Percentiles rank a stretch among this genome's conserved stretches.
These are phyloP conservation scores for Nakazawaea populi DNA, from an alignment of 805 yeast genomes.

Conservation along the genomic window DNA sequence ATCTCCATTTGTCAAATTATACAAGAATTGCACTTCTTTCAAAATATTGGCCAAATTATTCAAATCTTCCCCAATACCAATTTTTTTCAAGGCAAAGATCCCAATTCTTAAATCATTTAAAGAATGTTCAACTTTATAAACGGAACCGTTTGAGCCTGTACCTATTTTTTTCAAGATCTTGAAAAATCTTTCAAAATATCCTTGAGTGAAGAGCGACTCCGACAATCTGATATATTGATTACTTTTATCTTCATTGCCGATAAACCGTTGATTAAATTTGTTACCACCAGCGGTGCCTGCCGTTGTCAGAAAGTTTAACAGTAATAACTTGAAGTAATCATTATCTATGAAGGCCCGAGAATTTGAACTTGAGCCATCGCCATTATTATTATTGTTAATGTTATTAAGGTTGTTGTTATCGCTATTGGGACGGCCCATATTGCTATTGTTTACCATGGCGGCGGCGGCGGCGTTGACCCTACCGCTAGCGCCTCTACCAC, in stretches of 20 bases:
- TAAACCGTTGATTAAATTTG: background rate
- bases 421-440: too few species aligned
- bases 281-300: background rate
- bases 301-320: background rate
- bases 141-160: constrained; percentile 81
- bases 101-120: constrained; percentile 70
- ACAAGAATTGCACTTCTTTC: constrained; percentile 72
- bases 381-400: background rate
- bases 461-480: too few species aligned
- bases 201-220: constrained; percentile 59
- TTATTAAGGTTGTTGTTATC: background rate
- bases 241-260: background rate
- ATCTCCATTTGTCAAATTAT: constrained; percentile 34
- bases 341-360: constrained; percentile 1
- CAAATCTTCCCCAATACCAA: constrained; percentile 74
- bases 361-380: background rate
- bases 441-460: too few species aligned
- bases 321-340: constrained; percentile 10
- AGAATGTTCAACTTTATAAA: constrained; percentile 78
- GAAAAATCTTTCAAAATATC: constrained; percentile 74
- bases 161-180: constrained; percentile 57
- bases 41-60: constrained; percentile 65
- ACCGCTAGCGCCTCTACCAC: background rate
- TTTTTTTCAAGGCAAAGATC: constrained; percentile 76
- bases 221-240: background rate